Evolutionary conservation across 805 yeast genomes (phyloP), one percentile per base, ranked within the genome.

Genomic region (Grigorovia jiainica): DNA sequence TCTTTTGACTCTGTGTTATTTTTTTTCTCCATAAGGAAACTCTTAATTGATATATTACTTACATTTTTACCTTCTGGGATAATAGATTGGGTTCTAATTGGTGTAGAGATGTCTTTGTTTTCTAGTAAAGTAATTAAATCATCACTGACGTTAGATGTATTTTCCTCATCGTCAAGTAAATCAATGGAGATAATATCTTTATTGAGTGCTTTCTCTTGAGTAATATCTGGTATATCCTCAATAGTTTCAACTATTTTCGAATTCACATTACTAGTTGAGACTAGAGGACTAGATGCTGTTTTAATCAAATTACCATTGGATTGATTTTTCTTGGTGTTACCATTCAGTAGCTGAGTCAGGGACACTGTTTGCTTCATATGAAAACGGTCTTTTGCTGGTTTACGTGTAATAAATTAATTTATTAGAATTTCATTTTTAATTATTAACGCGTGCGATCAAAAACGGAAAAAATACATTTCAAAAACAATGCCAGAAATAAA

Each of bases 331-430:
- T 37, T 42, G 5, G 44, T 24, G 30, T 51, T 46, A 18, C 57
- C 57, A 47, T 48, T 44, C 41, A 53, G 42, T 19, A 53, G 19
- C 23, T 44, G 45, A 18, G 46, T 43, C 40, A 53, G 33, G 9
- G 47, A 39, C 13, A 49, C 41, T 19, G 45, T 39, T 34, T 39
- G 39, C 29, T 48, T 47, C 52, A 50, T 47, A 10, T 9, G 15
- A n/a, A 27, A 24, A 24, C 19, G 17, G 27, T 17, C 4, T n/a
- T 15, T 11, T 5, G 23, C 4, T n/a, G 7, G 11, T 4, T 5
- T 11, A 19, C 8, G 15, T 5, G 7, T 5, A 15, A 15, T 15
- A 18, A 18, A 9, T 5, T 11, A 32, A 7, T 15, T 10, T 4
- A 9, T n/a, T 18, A 31, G 6, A 8, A 17, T 17, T 32, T 9